phyloP scores from a whole-genome alignment of 2,329 filamentous ascomycete genomes.

The Keithomyces neogunnii region DNA sequence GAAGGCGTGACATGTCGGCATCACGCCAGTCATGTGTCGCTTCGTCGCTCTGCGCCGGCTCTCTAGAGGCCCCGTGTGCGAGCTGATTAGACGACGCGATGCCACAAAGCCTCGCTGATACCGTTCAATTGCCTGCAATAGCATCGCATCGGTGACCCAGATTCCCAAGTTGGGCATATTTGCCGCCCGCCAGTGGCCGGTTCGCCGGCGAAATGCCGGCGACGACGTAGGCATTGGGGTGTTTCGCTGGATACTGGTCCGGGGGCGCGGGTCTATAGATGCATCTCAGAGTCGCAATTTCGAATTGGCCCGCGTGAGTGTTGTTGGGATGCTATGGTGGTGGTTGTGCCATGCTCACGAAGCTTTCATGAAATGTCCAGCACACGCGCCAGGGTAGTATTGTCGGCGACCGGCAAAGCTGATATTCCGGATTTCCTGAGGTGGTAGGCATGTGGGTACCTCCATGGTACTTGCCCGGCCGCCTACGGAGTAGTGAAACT shows the following conservation, averaged over 20 bases:
- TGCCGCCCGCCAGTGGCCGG: slow-evolving; percentile 11
- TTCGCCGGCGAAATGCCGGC: slow-evolving; percentile 17
- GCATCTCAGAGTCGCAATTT: too few relatives aligned
- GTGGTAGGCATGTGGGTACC: too few relatives aligned
- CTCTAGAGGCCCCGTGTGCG: slow-evolving; percentile 46
- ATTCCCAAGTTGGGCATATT: slow-evolving; percentile 15
- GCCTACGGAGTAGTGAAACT: too few relatives aligned
- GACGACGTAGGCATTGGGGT: slow-evolving; percentile 22
- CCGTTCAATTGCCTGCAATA: slow-evolving; percentile 23
- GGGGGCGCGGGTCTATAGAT: not conserved
- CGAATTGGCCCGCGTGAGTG: not conserved
- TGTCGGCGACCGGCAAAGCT: not conserved
- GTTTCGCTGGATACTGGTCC: not conserved
- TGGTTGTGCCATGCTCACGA: too few relatives aligned
- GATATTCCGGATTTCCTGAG: not conserved
- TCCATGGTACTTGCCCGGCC: too few relatives aligned
- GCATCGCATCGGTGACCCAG: slow-evolving; percentile 24
- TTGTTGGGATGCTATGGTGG: not conserved
- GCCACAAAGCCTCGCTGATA: slow-evolving; percentile 15
- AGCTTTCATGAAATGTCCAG: too few relatives aligned
- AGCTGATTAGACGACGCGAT: slow-evolving; percentile 25
- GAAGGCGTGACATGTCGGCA: slow-evolving; percentile 28
- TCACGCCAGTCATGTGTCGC: slow-evolving; percentile 44
- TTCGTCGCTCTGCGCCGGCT: slow-evolving; percentile 43
- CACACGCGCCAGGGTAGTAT: too few relatives aligned